phyloP scores from a whole-genome alignment of 176 grass and related monocot genomes.

The Zea luxurians region DNA sequence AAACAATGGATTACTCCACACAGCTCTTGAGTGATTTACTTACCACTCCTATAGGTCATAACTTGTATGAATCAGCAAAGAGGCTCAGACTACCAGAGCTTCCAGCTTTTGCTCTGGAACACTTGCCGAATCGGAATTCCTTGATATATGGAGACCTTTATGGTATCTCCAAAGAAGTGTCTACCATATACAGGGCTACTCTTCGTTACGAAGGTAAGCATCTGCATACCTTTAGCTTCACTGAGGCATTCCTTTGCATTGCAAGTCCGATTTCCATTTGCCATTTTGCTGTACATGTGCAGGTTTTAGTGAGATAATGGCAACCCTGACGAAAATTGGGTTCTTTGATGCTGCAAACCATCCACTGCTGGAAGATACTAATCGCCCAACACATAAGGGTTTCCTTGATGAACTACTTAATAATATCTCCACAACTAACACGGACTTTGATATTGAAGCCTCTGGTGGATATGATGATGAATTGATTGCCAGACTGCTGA shows the following conservation, averaged over 20 bases:
- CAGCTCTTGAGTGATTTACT: constrained; percentile 17
- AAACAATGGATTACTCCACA: not conserved
- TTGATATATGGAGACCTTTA: constrained; percentile 88
- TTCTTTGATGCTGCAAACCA: constrained; percentile 64
- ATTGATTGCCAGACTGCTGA: constrained; percentile 58
- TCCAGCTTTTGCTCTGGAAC: constrained; percentile 92
- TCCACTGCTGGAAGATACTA: constrained; percentile 54
- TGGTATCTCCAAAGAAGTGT: constrained; percentile 83
- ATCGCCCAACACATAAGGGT: constrained; percentile 48
- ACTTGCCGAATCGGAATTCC: constrained; percentile 88
- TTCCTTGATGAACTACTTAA: constrained; percentile 69
- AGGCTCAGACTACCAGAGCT: constrained; percentile 66
- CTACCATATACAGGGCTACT: constrained; percentile 85
- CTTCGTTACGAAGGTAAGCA: constrained; percentile 87
- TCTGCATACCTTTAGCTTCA: constrained; percentile 6
- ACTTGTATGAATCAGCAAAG: constrained; percentile 70
- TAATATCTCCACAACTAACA: constrained; percentile 24
- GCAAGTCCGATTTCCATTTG: constrained; percentile 14
- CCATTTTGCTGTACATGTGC: constrained; percentile 27
- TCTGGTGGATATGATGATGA: constrained; percentile 55
- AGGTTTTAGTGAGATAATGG: constrained; percentile 98
- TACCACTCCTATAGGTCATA: constrained; percentile 47
- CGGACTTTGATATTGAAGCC: constrained; percentile 7
- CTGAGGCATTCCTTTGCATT: not conserved
- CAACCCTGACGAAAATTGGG: constrained; percentile 59